A percentile compares a stretch with the other conserved stretches of the same genome.
Conservation (phyloP, 139 green algal genomes). For the Haematococcus lacustris region DNA sequence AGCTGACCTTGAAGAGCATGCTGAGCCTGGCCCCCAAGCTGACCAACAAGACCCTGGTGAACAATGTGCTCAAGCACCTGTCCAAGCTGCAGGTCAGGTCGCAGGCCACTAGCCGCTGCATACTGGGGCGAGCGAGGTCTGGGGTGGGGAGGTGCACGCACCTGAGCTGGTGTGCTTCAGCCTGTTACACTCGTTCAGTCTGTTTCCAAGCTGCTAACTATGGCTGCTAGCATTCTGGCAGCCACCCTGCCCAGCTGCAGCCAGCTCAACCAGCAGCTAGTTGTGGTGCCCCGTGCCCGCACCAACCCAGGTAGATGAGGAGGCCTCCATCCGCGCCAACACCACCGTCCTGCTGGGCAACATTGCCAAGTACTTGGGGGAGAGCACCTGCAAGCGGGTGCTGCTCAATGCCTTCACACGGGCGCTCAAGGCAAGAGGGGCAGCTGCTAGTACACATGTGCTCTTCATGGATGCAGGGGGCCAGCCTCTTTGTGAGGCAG, state of each 20-base stretch:
- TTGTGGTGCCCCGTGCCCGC: neutral
- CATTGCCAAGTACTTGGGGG: conserved; percentile 75
- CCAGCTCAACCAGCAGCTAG: too few species aligned
- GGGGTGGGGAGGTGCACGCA: too few species aligned
- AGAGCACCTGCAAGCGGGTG: conserved; percentile 61
- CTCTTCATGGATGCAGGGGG: too few species aligned
- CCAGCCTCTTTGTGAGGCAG: too few species aligned
- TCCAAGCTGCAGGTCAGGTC: conserved; percentile 90
- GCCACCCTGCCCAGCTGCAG: neutral
- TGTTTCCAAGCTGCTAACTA: too few species aligned
- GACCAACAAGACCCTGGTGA: conserved; percentile 72
- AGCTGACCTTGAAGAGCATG: conserved; percentile 94
- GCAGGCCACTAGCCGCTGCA: too few species aligned
- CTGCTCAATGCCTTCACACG: conserved; percentile 94
- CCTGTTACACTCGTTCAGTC: too few species aligned
- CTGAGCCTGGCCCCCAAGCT: conserved; percentile 86
- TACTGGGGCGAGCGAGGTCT: too few species aligned
- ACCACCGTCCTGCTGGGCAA: conserved; percentile 96
- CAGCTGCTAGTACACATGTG: too few species aligned
- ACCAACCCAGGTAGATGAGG: conserved; percentile 83
- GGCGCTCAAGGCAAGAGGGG: conserved; percentile 68
- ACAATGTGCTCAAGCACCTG: conserved; percentile 89
- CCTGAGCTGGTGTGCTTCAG: too few species aligned
- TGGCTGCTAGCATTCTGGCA: neutral
- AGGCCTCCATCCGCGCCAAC: conserved; percentile 95